These are phyloP conservation scores for Chlorella sp. DNA, from an alignment of 139 green algal genomes.

Conservation along the genomic window DNA sequence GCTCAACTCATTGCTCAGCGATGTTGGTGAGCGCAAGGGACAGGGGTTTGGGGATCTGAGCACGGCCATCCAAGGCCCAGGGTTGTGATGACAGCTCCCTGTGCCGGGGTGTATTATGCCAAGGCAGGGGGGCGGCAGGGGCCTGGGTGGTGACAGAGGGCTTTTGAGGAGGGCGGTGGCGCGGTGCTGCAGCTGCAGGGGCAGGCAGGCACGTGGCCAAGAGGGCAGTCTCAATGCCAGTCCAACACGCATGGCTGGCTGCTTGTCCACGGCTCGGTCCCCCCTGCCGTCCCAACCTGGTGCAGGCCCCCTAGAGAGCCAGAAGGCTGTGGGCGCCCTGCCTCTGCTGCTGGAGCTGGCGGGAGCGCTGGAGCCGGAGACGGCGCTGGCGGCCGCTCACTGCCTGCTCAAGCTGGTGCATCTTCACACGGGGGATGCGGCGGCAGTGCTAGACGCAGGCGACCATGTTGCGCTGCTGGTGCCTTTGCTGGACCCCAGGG, in stretches of 20 bases:
- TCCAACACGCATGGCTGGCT: neutral
- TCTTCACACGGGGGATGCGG: neutral
- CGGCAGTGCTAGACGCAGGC: neutral
- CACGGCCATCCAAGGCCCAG: no score
- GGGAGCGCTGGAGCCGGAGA: neutral
- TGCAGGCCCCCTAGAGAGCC: conserved; percentile 5
- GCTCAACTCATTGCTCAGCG: conserved; percentile 40
- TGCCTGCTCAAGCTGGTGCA: conserved; percentile 22
- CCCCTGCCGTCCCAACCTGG: neutral
- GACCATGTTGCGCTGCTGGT: neutral
- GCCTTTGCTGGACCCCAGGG: neutral
- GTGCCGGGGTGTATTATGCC: neutral
- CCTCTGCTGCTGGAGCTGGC: conserved; percentile 30
- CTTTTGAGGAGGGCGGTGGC: no score
- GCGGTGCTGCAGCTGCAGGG: neutral
- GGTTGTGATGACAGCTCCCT: neutral
- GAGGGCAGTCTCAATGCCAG: neutral
- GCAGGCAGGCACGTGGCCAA: neutral
- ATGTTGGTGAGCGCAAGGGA: neutral
- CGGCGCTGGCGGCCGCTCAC: neutral
- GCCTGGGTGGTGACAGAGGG: neutral
- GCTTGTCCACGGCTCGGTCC: neutral
- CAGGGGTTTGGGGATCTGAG: neutral
- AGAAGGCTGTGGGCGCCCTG: conserved; percentile 10
- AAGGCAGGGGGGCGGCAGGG: neutral